Conservation (phyloP, 75 land plant species). For the Selaginella tamariscina region DNA sequence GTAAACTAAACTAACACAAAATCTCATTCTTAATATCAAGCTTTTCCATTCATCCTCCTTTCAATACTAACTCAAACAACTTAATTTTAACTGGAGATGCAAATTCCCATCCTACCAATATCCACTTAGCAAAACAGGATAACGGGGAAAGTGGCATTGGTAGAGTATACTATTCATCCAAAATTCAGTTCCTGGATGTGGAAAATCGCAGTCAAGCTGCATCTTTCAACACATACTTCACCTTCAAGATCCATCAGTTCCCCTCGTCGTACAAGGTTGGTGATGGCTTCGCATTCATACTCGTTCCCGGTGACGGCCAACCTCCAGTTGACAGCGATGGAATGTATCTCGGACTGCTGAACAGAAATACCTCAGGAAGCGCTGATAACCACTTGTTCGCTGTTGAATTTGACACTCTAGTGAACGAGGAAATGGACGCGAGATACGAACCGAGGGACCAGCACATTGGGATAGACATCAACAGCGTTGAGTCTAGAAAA, state of each 20-base stretch:
- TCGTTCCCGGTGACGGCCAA: background rate
- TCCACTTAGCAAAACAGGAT: background rate
- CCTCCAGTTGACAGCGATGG: slow-evolving; percentile 1
- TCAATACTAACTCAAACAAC: background rate
- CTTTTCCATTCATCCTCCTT: background rate
- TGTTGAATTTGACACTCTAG: slow-evolving; percentile 43
- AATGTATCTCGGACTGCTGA: slow-evolving; percentile 44
- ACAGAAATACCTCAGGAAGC: slow-evolving; percentile 27
- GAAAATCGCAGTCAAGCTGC: background rate
- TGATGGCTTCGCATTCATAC: slow-evolving; percentile 14
- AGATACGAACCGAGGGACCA: slow-evolving; percentile 32
- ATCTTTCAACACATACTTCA: background rate
- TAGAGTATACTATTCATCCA: background rate
- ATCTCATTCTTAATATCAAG: no score
- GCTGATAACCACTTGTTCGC: slow-evolving; percentile 32
- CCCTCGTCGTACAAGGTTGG: background rate
- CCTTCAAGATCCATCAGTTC: background rate
- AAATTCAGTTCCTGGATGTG: background rate
- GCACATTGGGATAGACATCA: slow-evolving; percentile 46
- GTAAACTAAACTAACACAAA: no score
- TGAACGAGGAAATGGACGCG: slow-evolving; percentile 15
- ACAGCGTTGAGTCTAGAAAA: slow-evolving; percentile 32
- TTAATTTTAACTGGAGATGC: background rate
- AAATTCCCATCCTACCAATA: background rate
- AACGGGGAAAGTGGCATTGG: background rate